Percentiles rank a stretch among this genome's conserved stretches.
These are phyloP conservation scores for Heliosperma pusillum DNA, from an alignment of 148 eudicot genomes.

Conservation along the genomic window DNA sequence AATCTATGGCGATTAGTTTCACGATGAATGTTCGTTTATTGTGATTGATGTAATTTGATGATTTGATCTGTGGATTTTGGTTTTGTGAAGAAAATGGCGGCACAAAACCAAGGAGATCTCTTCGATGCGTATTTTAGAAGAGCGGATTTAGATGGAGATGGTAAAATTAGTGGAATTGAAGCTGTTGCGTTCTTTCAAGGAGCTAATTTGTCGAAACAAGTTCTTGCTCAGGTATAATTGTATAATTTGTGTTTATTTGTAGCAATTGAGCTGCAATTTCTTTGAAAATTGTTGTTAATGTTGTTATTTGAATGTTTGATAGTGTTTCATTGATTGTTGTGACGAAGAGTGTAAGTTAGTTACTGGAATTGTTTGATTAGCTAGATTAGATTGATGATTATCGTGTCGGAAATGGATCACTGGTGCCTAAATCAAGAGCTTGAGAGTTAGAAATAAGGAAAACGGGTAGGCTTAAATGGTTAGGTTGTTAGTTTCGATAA, in stretches of 20 bases:
- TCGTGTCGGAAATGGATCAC: background rate
- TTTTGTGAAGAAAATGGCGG: conserved; percentile 52
- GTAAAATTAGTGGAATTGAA: conserved; percentile 83
- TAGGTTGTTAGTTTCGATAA: background rate
- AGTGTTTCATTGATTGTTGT: background rate
- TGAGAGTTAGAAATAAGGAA: background rate
- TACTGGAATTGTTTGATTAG: background rate
- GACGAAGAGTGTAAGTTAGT: background rate
- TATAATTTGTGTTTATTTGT: background rate
- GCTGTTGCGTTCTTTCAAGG: conserved; percentile 85
- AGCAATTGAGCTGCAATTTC: background rate
- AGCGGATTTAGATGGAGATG: conserved; percentile 93
- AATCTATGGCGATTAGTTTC: background rate
- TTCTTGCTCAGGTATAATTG: conserved; percentile 77
- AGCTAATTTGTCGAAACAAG: conserved; percentile 65
- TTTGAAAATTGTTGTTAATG: background rate
- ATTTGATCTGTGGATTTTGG: conserved; percentile 26
- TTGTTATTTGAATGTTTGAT: background rate
- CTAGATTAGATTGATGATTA: background rate
- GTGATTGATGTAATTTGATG: conserved; percentile 11
- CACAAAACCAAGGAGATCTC: conserved; percentile 54
- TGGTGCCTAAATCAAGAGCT: background rate
- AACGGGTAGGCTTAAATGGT: background rate
- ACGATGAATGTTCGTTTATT: background rate
- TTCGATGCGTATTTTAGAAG: conserved; percentile 79